Evolutionary conservation across 148 eudicot genomes (phyloP), one percentile per base, ranked within the genome.

Genomic region (Bassia scoparia): DNA sequence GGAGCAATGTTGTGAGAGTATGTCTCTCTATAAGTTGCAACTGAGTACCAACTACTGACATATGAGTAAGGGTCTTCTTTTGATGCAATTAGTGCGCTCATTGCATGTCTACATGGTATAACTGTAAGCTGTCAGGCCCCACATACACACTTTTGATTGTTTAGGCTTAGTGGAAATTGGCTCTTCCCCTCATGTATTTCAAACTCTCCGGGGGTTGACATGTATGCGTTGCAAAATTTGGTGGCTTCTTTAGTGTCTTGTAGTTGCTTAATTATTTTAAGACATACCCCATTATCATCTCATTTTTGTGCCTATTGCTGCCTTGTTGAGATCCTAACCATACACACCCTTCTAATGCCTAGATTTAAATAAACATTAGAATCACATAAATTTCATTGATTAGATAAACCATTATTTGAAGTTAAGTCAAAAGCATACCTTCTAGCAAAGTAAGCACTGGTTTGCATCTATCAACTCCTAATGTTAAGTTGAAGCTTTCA

Each of bases 401-500:
- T 37, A 37, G 7, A 3, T 3, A 37, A 37, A 7, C 3, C 3
- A 37, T 3, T 37, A 37, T 3, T 37, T 37, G 7, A 37, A 3
- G 3, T 37, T 37, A 7, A 3, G 3, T 37, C 7, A 7, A 2
- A 41, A 0, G 44, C 44, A 41, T 14, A 54, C 74, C 33, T 37
- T 54, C 50, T 5, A 55, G 17, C 2, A 55, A 15, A 7, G 48
- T 70, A 12, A 70, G 20, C 1, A 70, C 34, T 0, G 50, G 61
- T 0, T 26, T 20, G 16, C n/a, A 34, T 34, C 74, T 71, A 21
- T 71, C 15, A 1, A 44, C 41, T 13, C 74, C 67, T 3, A 70
- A 24, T 2, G 74, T 70, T 12, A 34, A 24, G 48, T 71, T 71
- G n/a, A 71, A 71, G 7, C 67, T 71, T 41, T 43, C 55, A 12